These are phyloP conservation scores for Microthlaspi erraticum DNA, from an alignment of 345 rosid species.

Conservation along the genomic window DNA sequence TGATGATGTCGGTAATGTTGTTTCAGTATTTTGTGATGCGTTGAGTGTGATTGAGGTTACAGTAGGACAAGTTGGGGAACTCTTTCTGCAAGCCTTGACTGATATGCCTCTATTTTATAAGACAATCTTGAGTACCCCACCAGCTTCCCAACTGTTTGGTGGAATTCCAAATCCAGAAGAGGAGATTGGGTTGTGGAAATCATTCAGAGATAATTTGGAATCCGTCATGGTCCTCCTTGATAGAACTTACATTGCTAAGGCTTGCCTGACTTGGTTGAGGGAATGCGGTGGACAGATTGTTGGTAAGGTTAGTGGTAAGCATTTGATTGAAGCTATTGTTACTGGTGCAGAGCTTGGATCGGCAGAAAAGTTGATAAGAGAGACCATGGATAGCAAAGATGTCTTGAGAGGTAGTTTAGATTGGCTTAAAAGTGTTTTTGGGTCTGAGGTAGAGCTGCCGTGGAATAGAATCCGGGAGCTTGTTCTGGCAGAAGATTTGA, in stretches of 20 bases:
- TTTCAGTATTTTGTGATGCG: slow-evolving; percentile 73
- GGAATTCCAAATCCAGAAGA: slow-evolving; percentile 94
- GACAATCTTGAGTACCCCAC: slow-evolving; percentile 82
- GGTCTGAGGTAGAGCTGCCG: slow-evolving; percentile 94
- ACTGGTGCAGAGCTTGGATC: slow-evolving; percentile 78
- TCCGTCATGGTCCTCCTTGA: slow-evolving; percentile 60
- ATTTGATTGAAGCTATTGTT: slow-evolving; percentile 66
- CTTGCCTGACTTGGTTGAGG: slow-evolving; percentile 85
- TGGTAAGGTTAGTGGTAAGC: slow-evolving; percentile 67
- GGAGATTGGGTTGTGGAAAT: slow-evolving; percentile 90
- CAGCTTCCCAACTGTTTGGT: slow-evolving; percentile 91
- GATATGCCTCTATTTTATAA: slow-evolving; percentile 93
- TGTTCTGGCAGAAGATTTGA: slow-evolving; percentile 82
- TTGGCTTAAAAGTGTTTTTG: slow-evolving; percentile 92
- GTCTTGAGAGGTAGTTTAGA: slow-evolving; percentile 90
- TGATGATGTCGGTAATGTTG: slow-evolving; percentile 51
- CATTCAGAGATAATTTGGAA: slow-evolving; percentile 80
- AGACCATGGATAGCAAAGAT: slow-evolving; percentile 83
- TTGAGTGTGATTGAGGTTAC: slow-evolving; percentile 77
- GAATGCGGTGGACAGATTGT: slow-evolving; percentile 66
- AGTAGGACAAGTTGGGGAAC: slow-evolving; percentile 88
- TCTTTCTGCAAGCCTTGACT: slow-evolving; percentile 86
- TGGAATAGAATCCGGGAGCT: slow-evolving; percentile 96
- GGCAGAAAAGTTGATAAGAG: slow-evolving; percentile 79
- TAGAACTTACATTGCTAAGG: slow-evolving; percentile 58